Conservation (phyloP, 2,329 filamentous ascomycete species). For the Blumeriella jaapii region DNA sequence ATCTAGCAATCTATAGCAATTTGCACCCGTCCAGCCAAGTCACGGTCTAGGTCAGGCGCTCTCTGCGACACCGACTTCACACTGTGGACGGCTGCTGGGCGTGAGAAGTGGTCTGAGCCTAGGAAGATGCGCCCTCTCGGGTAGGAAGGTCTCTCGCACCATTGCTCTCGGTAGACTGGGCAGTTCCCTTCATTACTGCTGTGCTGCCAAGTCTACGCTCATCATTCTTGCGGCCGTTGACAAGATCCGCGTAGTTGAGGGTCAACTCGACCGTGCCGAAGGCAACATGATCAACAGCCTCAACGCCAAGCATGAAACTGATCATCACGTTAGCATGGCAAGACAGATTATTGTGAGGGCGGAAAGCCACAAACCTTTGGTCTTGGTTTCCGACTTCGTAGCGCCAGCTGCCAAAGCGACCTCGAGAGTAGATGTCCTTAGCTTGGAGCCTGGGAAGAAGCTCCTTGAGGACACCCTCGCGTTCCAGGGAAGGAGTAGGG, state of each 20-base stretch:
- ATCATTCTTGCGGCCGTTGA: constrained; percentile 40
- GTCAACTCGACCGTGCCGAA: constrained; percentile 63
- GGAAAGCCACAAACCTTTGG: no score
- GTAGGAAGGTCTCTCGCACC: constrained; percentile 15
- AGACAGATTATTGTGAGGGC: no score
- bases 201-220: constrained; percentile 30
- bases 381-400: constrained; percentile 64
- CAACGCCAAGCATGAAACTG: constrained; percentile 72
- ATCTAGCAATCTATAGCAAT: no score
- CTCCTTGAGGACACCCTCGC: constrained; percentile 86
- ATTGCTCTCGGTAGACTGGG: constrained; percentile 26
- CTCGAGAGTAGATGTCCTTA: constrained; percentile 87
- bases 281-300: constrained; percentile 62
- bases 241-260: constrained; percentile 70
- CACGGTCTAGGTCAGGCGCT: background rate
- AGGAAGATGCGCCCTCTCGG: constrained; percentile 26
- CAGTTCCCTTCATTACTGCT: constrained; percentile 29
- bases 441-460: constrained; percentile 86
- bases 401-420: constrained; percentile 94
- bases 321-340: no score
- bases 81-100: constrained; percentile 27
- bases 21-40: no score
- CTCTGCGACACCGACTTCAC: constrained; percentile 28
- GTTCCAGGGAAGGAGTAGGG: constrained; percentile 87
- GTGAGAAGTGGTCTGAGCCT: constrained; percentile 26